A percentile compares a stretch with the other conserved stretches of the same genome.
phyloP scores from a whole-genome alignment of 805 yeast species.

The Wickerhamiella brachini region DNA sequence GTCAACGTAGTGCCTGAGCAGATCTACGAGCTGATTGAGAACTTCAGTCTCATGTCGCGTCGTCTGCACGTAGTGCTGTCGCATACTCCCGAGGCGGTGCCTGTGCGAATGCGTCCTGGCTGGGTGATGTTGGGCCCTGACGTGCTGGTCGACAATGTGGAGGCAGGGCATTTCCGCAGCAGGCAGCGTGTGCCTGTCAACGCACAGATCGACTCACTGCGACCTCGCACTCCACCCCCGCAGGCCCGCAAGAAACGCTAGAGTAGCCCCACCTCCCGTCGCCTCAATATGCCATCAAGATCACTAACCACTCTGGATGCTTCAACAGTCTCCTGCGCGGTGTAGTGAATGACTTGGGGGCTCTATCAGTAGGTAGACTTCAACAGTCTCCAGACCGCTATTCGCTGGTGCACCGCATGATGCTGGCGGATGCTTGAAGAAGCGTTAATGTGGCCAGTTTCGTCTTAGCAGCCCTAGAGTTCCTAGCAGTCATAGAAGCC shows the following conservation, averaged over 20 bases:
- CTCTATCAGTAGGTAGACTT: too few relatives aligned
- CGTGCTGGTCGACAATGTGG: slow-evolving; percentile 57
- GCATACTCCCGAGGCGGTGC: slow-evolving; percentile 39
- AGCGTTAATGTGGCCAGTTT: too few relatives aligned
- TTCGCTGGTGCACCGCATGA: too few relatives aligned
- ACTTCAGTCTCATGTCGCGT: slow-evolving; percentile 69
- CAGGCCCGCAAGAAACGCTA: background rate
- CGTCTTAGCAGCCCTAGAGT: too few relatives aligned
- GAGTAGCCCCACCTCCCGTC: too few relatives aligned
- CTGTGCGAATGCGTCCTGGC: slow-evolving; percentile 60
- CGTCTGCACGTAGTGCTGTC: slow-evolving; percentile 78
- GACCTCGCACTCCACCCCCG: slow-evolving; percentile 67
- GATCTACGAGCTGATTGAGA: slow-evolving; percentile 73
- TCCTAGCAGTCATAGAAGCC: too few relatives aligned
- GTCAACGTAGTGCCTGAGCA: slow-evolving; percentile 49
- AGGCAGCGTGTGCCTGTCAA: slow-evolving; percentile 43
- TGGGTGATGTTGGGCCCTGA: slow-evolving; percentile 90
- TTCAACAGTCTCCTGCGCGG: too few relatives aligned
- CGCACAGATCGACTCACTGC: slow-evolving; percentile 58
- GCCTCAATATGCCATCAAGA: background rate
- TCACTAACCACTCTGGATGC: background rate
- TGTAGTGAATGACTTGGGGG: too few relatives aligned
- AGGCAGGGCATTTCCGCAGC: slow-evolving; percentile 29
- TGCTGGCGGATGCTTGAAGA: too few relatives aligned
- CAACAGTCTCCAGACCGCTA: too few relatives aligned